Conservation (phyloP, 495 filamentous ascomycete species). For the Penicillium cataractarum region DNA sequence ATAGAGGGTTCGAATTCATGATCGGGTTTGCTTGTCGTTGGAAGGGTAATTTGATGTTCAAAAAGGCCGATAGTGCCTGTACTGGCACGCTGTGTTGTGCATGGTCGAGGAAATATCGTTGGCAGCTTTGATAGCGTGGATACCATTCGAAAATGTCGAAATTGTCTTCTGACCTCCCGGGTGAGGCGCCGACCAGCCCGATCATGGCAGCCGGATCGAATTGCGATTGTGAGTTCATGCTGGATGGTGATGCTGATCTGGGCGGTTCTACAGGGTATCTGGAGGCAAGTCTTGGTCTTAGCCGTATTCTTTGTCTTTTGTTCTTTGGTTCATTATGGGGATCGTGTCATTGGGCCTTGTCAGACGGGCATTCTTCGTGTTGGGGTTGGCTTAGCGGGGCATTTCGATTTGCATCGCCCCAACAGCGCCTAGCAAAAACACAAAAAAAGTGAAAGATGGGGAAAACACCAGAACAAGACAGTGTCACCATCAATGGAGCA, state of each 20-base stretch:
- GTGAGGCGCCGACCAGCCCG: constrained; percentile 40
- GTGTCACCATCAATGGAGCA: not conserved
- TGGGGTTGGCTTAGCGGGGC: constrained; percentile 10
- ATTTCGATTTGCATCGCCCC: not conserved
- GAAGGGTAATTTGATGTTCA: constrained; percentile 75
- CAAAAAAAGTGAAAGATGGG: not conserved
- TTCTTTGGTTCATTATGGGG: not conserved
- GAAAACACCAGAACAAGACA: constrained; percentile 2
- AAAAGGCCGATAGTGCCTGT: constrained; percentile 86
- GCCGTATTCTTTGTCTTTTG: not conserved
- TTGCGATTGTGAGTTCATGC: constrained; percentile 41
- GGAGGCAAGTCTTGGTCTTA: constrained; percentile 2
- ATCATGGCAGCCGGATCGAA: constrained; percentile 48
- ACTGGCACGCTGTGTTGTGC: constrained; percentile 82
- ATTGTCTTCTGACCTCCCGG: constrained; percentile 43
- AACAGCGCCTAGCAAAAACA: constrained; percentile 4
- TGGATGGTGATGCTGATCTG: constrained; percentile 22
- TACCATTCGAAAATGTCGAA: constrained; percentile 93
- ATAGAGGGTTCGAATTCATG: constrained; percentile 37
- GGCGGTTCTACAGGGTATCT: constrained; percentile 25
- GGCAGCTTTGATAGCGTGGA: constrained; percentile 87
- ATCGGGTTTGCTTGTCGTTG: constrained; percentile 46
- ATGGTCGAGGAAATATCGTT: constrained; percentile 90
- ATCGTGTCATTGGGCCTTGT: constrained; percentile 1
- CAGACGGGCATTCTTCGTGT: constrained; percentile 2